Evolutionary conservation across 2,329 filamentous ascomycete genomes (phyloP).

Genomic region (Zalaria obscura): DNA sequence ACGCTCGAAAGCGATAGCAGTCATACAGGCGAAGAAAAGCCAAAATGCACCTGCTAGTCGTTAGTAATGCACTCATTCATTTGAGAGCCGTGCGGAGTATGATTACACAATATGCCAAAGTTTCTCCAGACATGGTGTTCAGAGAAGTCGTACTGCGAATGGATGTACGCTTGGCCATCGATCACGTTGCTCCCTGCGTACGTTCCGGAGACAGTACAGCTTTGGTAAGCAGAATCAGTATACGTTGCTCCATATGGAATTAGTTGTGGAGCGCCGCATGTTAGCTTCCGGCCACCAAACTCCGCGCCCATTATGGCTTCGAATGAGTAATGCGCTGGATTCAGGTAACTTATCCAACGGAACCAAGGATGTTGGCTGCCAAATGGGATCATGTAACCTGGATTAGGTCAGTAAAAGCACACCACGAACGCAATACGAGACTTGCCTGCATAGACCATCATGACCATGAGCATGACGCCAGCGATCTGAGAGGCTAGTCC

Average conservation of each 20-base stretch:
- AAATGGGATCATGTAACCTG: slow-evolving; percentile 33
- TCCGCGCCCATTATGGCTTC: slow-evolving; percentile 46
- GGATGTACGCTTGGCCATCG: slow-evolving; percentile 6
- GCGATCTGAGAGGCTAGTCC: too few relatives aligned
- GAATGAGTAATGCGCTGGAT: slow-evolving; percentile 51
- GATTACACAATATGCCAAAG: slow-evolving; percentile 43
- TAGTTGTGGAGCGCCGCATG: slow-evolving; percentile 9
- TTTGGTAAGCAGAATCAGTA: slow-evolving; percentile 16
- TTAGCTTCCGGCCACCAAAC: slow-evolving; percentile 23
- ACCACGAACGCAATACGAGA: too few relatives aligned
- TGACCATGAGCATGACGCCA: too few relatives aligned
- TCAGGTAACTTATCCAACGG: slow-evolving; percentile 38
- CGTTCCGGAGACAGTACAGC: slow-evolving; percentile 11
- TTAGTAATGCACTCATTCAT: too few relatives aligned
- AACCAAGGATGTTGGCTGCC: slow-evolving; percentile 37
- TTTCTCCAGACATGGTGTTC: slow-evolving; percentile 38
- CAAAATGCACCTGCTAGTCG: too few relatives aligned
- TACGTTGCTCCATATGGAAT: neutral
- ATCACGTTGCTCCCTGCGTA: too few relatives aligned
- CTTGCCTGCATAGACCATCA: too few relatives aligned
- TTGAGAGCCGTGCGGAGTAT: too few relatives aligned
- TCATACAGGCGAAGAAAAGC: too few relatives aligned
- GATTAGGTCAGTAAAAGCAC: neutral
- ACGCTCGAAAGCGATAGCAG: too few relatives aligned
- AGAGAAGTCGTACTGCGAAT: slow-evolving; percentile 20